phyloP scores from a whole-genome alignment of 345 rosid species.

The Arabidopsis suecica region DNA sequence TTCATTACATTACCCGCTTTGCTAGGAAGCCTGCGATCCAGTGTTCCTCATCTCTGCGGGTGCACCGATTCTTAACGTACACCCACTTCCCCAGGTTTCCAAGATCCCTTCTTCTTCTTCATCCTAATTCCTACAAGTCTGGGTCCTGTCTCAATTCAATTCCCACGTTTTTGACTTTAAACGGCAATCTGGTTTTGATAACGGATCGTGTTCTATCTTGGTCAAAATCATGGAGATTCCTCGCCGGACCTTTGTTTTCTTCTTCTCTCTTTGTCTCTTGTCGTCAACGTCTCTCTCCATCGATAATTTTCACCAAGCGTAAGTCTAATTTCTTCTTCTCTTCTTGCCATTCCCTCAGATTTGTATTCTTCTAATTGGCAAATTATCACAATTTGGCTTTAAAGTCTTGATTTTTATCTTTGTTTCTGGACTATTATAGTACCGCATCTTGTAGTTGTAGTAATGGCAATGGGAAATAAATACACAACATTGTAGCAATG shows the following conservation, averaged over 20 bases:
- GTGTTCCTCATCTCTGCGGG: slow-evolving; percentile 40
- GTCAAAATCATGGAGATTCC: slow-evolving; percentile 59
- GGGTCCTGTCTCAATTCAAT: slow-evolving; percentile 22
- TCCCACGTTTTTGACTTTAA: slow-evolving; percentile 34
- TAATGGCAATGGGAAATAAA: neutral
- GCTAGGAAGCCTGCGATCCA: slow-evolving; percentile 35
- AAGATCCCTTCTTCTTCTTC: slow-evolving; percentile 36
- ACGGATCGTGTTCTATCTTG: slow-evolving; percentile 44
- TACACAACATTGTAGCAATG: slow-evolving; percentile 15
- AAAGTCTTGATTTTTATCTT: neutral
- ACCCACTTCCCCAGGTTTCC: slow-evolving; percentile 54
- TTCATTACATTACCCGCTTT: neutral
- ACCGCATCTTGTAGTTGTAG: slow-evolving; percentile 6
- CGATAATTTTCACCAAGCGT: slow-evolving; percentile 77
- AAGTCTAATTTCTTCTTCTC: slow-evolving; percentile 46
- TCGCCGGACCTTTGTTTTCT: slow-evolving; percentile 45
- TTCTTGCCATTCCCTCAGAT: slow-evolving; percentile 2
- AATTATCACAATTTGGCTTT: neutral
- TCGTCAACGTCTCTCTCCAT: slow-evolving; percentile 61
- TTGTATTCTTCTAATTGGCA: slow-evolving; percentile 1
- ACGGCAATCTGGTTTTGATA: slow-evolving; percentile 40
- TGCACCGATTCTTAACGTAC: slow-evolving; percentile 65
- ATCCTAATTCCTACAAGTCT: neutral
- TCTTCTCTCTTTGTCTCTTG: slow-evolving; percentile 51
- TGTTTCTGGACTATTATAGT: slow-evolving; percentile 2